Base-by-base conservation (phyloP, 495 filamentous ascomycete genomes). In the Penicillium odoratum region DNA sequence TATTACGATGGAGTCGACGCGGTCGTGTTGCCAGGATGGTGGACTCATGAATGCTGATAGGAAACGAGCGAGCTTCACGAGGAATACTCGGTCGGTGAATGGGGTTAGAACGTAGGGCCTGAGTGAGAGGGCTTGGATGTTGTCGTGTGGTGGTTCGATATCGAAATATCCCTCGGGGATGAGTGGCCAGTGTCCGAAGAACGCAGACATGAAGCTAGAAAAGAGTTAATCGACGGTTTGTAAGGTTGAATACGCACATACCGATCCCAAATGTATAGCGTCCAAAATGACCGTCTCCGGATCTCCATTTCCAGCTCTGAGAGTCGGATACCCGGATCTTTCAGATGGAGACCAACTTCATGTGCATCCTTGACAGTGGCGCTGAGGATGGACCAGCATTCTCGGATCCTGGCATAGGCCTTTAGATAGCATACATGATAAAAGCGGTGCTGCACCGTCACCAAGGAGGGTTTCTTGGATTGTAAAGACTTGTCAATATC, bases 91-190 rank as follows among this genome's bases (percentile, higher is more conserved):
- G 33, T 62, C 56, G 7, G 59, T 65, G 30, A 62, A 65, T 15
- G 56, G 48, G 5, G 62, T 65, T 10, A 62, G 56, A 18, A 55
- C 30, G 11, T 62, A 61, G 4, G 62, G 59, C 5, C 18, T 59
- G 15, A 45, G 18, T 0, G 56, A 38, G 16, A 59, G 16, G 0
- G 53, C 30, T 18, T 61, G 52, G 0, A 65, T 45, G 21, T 21
- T 59, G 18, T 65, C 59, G 29, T 59, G 46, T 0, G 62, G 62
- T 10, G 36, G 59, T 7, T 65, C 62, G 15, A 62, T 54, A 33
- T 65, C 56, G 9, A 61, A 62, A 26, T 65, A 65, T 13, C 59
- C 62, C 30, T 65, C 62, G 3, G 62, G 62, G 13, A 65, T 65
- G 6, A 65, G 49, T 7, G 62, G 62, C 62, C 62, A 65, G 10